These are phyloP conservation scores for Microdochium trichocladiopsis DNA, from an alignment of 2,329 filamentous ascomycete species.

Conservation along the genomic window DNA sequence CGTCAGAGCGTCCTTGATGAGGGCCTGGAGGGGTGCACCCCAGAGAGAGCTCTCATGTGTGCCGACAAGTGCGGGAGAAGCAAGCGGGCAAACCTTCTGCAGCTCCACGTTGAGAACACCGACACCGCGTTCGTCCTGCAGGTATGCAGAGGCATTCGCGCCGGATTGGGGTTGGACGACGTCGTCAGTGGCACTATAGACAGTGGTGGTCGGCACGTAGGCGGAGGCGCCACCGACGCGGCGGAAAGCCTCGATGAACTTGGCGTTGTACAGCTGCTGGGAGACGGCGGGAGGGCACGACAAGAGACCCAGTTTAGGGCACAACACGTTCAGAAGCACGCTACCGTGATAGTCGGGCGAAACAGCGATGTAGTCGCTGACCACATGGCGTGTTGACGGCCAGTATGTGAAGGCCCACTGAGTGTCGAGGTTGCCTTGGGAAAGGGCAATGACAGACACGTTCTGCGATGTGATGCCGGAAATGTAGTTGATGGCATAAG, in stretches of 20 bases:
- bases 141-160: neutral
- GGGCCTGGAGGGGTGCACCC: neutral
- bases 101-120: neutral
- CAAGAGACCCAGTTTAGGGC: neutral
- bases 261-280: neutral
- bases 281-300: neutral
- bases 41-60: neutral
- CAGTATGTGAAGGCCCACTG: neutral
- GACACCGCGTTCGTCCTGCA: neutral
- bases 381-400: neutral
- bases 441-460: neutral
- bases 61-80: neutral
- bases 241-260: neutral
- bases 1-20: neutral
- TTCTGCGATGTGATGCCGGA: neutral
- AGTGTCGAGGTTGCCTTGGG: neutral
- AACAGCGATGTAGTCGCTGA: neutral
- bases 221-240: neutral
- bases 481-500: neutral
- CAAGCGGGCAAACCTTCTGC: neutral
- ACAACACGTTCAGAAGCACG: neutral
- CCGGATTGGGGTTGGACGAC: neutral
- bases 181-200: neutral
- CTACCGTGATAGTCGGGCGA: neutral
- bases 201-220: neutral